Evolutionary conservation across 768 basidiomycete genomes (phyloP).

Genomic region (Chalciporus sphaerocephalus): DNA sequence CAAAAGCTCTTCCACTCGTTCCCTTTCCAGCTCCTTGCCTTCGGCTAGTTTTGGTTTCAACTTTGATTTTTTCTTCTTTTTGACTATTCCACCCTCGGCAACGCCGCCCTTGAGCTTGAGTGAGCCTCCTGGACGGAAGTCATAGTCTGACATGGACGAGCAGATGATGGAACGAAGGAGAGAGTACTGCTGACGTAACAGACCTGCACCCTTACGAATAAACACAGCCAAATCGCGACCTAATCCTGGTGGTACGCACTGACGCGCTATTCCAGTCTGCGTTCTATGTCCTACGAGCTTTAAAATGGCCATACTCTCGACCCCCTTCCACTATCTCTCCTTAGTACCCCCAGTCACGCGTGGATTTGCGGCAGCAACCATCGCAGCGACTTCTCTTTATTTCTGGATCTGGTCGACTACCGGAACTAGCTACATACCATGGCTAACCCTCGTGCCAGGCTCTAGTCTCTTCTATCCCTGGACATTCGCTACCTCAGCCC

Average conservation of each 20-base stretch:
- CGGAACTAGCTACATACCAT: conserved; percentile 46
- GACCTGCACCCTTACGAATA: conserved; percentile 9
- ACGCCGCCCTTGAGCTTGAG: conserved; percentile 88
- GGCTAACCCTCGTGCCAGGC: conserved; percentile 79
- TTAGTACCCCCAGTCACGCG: conserved; percentile 80
- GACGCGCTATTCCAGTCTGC: not conserved
- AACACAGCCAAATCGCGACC: conserved; percentile 23
- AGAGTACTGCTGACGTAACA: conserved; percentile 30
- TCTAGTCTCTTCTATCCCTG: conserved; percentile 82
- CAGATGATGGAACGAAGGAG: conserved; percentile 15
- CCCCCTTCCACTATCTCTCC: conserved; percentile 61
- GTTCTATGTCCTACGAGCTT: conserved; percentile 15
- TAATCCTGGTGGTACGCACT: not conserved
- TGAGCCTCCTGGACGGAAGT: conserved; percentile 79
- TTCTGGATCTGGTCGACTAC: conserved; percentile 60
- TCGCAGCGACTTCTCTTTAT: conserved; percentile 56
- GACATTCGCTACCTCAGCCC: conserved; percentile 85
- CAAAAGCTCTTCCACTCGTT: conserved; percentile 46
- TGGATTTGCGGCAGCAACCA: conserved; percentile 58
- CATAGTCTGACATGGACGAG: conserved; percentile 78
- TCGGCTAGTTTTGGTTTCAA: conserved; percentile 56
- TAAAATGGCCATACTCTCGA: conserved; percentile 71
- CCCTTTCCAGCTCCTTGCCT: conserved; percentile 40
- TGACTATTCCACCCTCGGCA: conserved; percentile 72
- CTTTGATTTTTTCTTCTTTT: conserved; percentile 88